Evolutionary conservation across 2,329 filamentous ascomycete genomes (phyloP).

Genomic region (Lasiodiplodia sp.): DNA sequence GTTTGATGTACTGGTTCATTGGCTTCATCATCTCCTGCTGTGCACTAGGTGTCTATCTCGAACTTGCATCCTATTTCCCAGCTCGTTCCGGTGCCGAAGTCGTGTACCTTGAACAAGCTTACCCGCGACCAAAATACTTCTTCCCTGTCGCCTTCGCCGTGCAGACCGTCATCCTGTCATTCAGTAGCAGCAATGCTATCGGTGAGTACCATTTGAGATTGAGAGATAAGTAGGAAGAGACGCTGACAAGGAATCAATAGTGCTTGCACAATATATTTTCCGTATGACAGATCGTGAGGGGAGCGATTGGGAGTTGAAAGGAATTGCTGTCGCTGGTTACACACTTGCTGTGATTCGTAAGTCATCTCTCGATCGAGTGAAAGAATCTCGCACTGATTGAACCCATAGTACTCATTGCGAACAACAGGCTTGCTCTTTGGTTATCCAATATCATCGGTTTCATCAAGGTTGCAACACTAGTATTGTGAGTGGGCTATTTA

Average conservation of each 20-base stretch:
- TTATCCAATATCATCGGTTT: conserved; percentile 64
- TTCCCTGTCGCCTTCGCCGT: conserved; percentile 56
- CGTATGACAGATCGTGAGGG: conserved; percentile 60
- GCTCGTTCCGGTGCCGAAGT: conserved; percentile 71
- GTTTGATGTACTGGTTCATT: conserved; percentile 70
- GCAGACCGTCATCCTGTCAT: conserved; percentile 69
- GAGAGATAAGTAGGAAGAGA: not conserved
- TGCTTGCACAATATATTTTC: conserved; percentile 66
- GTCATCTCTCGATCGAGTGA: not conserved
- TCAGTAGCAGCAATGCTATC: conserved; percentile 71
- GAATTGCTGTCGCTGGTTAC: conserved; percentile 70
- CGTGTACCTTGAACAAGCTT: conserved; percentile 73
- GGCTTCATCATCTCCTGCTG: conserved; percentile 66
- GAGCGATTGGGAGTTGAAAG: conserved; percentile 70
- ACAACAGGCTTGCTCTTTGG: conserved; percentile 65
- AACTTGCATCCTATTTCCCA: conserved; percentile 70
- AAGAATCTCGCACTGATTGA: not conserved
- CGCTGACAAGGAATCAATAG: conserved; percentile 31
- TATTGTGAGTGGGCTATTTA: conserved; percentile 52
- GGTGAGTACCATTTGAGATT: conserved; percentile 42
- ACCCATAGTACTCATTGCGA: conserved; percentile 54
- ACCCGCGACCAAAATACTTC: conserved; percentile 68
- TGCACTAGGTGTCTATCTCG: conserved; percentile 67
- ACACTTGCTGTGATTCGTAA: conserved; percentile 64
- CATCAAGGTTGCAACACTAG: conserved; percentile 67